Conservation (phyloP, 176 grass and related monocot species). For the Avena eriantha region DNA sequence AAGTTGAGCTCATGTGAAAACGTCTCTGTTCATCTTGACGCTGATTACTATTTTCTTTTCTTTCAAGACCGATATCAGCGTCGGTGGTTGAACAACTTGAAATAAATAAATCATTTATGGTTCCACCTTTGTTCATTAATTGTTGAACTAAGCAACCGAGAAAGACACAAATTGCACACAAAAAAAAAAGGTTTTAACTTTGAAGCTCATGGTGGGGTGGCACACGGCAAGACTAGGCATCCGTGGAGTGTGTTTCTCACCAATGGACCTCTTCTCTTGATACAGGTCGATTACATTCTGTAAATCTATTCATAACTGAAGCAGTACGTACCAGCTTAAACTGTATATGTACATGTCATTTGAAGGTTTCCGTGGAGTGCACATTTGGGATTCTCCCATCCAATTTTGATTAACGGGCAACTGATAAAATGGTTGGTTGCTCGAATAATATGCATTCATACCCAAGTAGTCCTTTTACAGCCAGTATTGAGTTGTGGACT, state of each 20-base stretch:
- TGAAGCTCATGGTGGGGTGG: neutral
- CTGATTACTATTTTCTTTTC: neutral
- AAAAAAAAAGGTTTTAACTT: neutral
- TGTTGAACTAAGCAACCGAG: neutral
- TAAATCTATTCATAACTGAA: neutral
- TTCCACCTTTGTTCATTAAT: neutral
- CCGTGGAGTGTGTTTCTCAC: too few species aligned
- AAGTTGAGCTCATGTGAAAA: neutral
- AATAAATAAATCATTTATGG: too few species aligned
- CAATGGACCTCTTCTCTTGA: slow-evolving; percentile 1
- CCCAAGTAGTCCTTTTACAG: neutral
- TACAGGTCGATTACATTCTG: neutral
- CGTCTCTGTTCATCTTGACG: neutral
- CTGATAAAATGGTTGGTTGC: neutral
- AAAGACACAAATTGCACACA: neutral
- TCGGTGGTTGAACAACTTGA: too few species aligned
- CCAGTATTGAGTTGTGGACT: neutral
- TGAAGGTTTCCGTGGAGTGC: slow-evolving; percentile 27
- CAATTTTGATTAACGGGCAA: neutral
- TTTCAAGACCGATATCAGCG: too few species aligned
- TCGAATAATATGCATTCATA: neutral
- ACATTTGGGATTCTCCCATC: neutral
- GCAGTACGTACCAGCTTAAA: neutral
- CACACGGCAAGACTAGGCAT: too few species aligned
- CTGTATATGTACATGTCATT: neutral